Base-by-base conservation (phyloP, 306 rosid species). In the Trifolium subterraneum region DNA sequence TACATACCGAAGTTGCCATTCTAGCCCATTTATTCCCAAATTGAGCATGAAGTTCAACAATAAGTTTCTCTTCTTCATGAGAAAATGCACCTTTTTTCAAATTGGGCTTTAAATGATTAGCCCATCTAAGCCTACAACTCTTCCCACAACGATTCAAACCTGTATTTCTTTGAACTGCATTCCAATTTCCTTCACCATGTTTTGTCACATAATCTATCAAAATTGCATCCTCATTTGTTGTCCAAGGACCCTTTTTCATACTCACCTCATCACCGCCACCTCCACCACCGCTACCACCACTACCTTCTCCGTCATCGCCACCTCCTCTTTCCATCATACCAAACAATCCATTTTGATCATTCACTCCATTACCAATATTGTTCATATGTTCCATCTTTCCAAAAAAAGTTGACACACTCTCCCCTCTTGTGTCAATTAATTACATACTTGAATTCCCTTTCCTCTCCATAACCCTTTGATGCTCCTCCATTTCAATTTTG, bases 1-100 rank as follows among this genome's bases (percentile, higher is more conserved):
- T 8, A 10, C 63, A 8, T 78, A 90, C 98, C 88, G 89, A 88
- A 71, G 92, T 79, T 19, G 96, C 98, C 97, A 93, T 93, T 77
- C 92, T 83, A 22, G 98, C 98, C 98, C 98, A 93, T 84, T 93
- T 93, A 86, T 93, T 93, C 65, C 98, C 97, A 41, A 76, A 84
- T 38, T 86, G 92, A 15, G 97, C 73, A 51, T 93, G 98, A 7
- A 91, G 92, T 8, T 88, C 91, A 44, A 89, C 75, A 77, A 93
- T 93, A 45, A 86, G 91, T 18, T 88, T 78, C 81, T 93, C 97
- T 60, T 93, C 98, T 1, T 89, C 90, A 0, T 81, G 88, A 2
- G 92, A 78, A 70, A 93, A 89, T 1, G 91, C 81, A 10, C 98
- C 97, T 44, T 91, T 93, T 77, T 87, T 93, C 82, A 93, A 77